phyloP scores from a whole-genome alignment of 345 rosid genomes.

The Populus ilicifolia region DNA sequence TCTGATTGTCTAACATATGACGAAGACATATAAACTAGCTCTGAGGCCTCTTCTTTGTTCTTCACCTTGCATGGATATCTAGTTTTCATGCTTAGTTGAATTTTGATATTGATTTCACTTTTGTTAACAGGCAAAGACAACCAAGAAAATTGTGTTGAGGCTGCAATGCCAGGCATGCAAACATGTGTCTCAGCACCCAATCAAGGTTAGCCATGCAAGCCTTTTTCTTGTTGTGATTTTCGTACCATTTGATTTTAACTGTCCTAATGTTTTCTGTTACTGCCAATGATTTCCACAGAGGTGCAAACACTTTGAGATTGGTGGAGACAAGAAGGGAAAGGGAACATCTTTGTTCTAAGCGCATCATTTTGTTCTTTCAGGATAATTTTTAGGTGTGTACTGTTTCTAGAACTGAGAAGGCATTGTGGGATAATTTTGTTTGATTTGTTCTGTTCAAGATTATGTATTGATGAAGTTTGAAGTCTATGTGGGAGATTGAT shows the following conservation, averaged over 20 bases:
- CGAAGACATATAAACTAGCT: not conserved
- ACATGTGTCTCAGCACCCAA: constrained; percentile 17
- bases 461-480: not conserved
- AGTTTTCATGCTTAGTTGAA: no score
- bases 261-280: not conserved
- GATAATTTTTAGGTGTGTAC: not conserved
- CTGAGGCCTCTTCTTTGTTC: not conserved
- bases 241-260: not conserved
- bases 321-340: constrained; percentile 21
- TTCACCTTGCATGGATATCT: not conserved
- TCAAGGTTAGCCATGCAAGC: not conserved
- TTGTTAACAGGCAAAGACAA: constrained; percentile 9
- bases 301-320: constrained; percentile 21
- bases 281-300: constrained; percentile 5
- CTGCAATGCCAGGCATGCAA: constrained; percentile 20
- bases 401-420: not conserved
- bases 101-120: not conserved
- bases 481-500: not conserved
- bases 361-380: not conserved
- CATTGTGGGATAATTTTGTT: not conserved
- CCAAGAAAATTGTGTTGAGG: constrained; percentile 18
- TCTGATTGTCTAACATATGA: constrained; percentile 9
- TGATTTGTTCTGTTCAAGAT: not conserved
- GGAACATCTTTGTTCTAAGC: constrained; percentile 16
- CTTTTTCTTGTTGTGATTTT: not conserved